Conservation (phyloP, 2,329 filamentous ascomycete genomes). For the Beauveria medogensis region DNA sequence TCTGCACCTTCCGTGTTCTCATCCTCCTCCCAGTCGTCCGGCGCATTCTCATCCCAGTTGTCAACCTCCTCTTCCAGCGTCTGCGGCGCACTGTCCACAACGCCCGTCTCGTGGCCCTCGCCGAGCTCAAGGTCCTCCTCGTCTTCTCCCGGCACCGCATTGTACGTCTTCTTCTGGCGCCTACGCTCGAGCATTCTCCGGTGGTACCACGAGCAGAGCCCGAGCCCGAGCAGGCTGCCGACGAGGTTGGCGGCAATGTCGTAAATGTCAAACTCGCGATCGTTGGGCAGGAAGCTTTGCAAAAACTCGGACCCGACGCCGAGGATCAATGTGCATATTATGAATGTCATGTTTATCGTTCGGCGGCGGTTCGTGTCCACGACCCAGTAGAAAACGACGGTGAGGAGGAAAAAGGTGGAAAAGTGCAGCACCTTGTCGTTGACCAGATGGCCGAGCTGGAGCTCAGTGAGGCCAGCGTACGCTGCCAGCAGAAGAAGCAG, state of each 20-base stretch:
- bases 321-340: conserved; percentile 66
- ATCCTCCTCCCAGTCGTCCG: conserved; percentile 50
- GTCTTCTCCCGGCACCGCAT: conserved; percentile 56
- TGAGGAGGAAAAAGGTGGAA: conserved; percentile 83
- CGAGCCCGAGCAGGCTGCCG: conserved; percentile 65
- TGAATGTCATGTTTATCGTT: conserved; percentile 72
- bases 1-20: conserved; percentile 27
- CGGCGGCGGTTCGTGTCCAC: conserved; percentile 83
- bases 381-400: conserved; percentile 91
- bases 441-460: conserved; percentile 49
- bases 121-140: conserved; percentile 71
- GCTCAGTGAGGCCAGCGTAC: conserved; percentile 68
- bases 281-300: conserved; percentile 67
- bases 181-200: conserved; percentile 89
- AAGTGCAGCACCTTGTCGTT: conserved; percentile 90
- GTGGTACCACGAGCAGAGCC: conserved; percentile 84
- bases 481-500: conserved; percentile 65
- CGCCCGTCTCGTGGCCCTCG: conserved; percentile 58
- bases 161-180: conserved; percentile 64
- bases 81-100: conserved; percentile 32
- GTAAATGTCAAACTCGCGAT: conserved; percentile 63
- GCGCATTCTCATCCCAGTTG: conserved; percentile 83
- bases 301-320: conserved; percentile 69
- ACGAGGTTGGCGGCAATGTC: conserved; percentile 84
- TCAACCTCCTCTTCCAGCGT: conserved; percentile 75